Evolutionary conservation across 1,284 basidiomycete species (phyloP).

Genomic region (Tranzscheliella williamsii): DNA sequence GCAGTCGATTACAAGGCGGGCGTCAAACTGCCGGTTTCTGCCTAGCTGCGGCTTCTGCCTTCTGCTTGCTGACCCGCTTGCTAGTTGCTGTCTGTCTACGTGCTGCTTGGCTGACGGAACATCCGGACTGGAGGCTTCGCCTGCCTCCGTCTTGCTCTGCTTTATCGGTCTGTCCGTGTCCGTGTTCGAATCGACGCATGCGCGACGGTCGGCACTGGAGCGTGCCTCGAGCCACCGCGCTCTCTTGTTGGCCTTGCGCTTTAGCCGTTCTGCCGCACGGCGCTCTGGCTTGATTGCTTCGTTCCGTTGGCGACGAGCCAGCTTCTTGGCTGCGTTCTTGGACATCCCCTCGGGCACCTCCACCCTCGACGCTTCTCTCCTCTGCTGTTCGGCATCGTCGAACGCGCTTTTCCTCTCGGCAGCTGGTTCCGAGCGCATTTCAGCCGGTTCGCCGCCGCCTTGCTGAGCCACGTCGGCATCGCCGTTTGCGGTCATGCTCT

Average conservation of each 20-base stretch:
- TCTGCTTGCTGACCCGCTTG: slow-evolving; percentile 39
- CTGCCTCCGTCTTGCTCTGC: background rate
- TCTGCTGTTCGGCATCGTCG: no score
- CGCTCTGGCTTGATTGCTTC: slow-evolving; percentile 75
- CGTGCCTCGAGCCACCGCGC: background rate
- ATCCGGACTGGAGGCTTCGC: background rate
- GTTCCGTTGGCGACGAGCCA: slow-evolving; percentile 70
- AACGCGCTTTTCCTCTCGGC: no score
- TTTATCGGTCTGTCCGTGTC: background rate
- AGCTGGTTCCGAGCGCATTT: no score
- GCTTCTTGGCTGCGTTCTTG: slow-evolving; percentile 79
- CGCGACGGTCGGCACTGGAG: background rate
- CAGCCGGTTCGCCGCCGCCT: no score
- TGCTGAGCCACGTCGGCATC: no score
- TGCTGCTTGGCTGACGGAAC: slow-evolving; percentile 5
- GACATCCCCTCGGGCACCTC: no score
- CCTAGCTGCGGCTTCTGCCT: slow-evolving; percentile 61
- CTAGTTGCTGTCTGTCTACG: slow-evolving; percentile 56
- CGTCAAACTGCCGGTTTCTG: slow-evolving; percentile 64
- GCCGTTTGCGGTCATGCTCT: no score
- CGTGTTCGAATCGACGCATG: slow-evolving; percentile 60
- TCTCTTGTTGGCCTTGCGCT: slow-evolving; percentile 66
- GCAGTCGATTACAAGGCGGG: slow-evolving; percentile 79
- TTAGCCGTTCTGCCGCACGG: slow-evolving; percentile 68
- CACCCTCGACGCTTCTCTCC: no score